A percentile compares a stretch with the other conserved stretches of the same genome.
Evolutionary conservation across 345 rosid species (phyloP).

Genomic region (Dipteronia dyeriana): DNA sequence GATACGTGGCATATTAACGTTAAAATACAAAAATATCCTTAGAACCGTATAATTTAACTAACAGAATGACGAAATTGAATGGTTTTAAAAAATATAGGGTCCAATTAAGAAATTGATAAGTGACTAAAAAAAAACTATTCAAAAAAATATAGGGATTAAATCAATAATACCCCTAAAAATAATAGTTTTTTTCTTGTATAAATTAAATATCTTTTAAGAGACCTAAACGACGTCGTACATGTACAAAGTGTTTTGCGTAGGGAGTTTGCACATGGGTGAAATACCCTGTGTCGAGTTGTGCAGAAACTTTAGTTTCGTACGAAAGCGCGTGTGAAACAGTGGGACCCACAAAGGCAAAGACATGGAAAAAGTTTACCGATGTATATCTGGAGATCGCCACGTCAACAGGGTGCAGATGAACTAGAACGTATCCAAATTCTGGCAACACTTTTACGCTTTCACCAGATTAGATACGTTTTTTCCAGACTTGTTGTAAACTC

Average conservation of each 20-base stretch:
- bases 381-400: slow-evolving; percentile 1
- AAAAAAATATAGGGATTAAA: too few relatives aligned
- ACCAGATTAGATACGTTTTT: background rate
- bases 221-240: background rate
- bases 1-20: too few relatives aligned
- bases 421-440: background rate
- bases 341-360: background rate
- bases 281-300: slow-evolving; percentile 2
- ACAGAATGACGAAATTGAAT: too few relatives aligned
- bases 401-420: slow-evolving; percentile 8
- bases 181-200: too few relatives aligned
- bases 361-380: background rate
- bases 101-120: too few relatives aligned
- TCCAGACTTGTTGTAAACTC: background rate
- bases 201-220: background rate
- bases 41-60: too few relatives aligned
- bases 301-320: background rate
- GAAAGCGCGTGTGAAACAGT: slow-evolving; percentile 10
- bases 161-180: too few relatives aligned
- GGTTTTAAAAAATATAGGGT: too few relatives aligned
- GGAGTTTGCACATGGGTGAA: background rate
- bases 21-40: too few relatives aligned
- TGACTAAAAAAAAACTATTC: too few relatives aligned
- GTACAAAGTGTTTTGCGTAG: background rate
- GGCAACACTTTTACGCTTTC: background rate